Base-by-base conservation (phyloP, 805 yeast genomes). In the Metschnikowia arizonensis region DNA sequence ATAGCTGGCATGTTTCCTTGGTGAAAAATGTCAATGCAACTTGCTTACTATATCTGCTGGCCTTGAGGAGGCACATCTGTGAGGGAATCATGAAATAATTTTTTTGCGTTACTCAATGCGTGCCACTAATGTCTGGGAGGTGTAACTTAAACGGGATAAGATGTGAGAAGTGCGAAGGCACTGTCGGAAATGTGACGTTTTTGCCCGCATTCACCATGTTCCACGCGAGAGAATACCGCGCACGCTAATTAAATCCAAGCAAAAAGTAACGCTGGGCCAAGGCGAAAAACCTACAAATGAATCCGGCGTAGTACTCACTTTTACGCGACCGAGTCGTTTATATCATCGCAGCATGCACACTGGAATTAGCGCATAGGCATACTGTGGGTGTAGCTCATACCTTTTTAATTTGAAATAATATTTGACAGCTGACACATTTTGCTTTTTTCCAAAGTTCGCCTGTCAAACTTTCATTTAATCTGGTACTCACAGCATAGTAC, bases 1-100 rank as follows among this genome's bases (percentile, higher is more conserved):
- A 85, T 23, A 85, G 62, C 53, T 78, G 78, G 56, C 93, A 85
- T 28, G 82, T 79, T 4, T 78, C 77, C 57, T 85, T 85, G 4
- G 87, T 81, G 64, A 80, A 85, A 43, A 85, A 74, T 0, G 84
- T 81, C 26, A 83, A 60, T 6, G 50, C 43, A 4, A 47, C 44
- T 21, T 49, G 54, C 10, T 37, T 41, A 14, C 30, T 33, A 4
- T 39, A 11, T 12, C 21, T 25, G 33, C 37, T 37, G 26, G 36
- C 37, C 10, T 36, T 5, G 24, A 50, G n/a, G 11, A 32, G 33
- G 12, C 50, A 40, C 5, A 34, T 28, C 25, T 32, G 36, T 5
- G 50, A 17, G 4, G 48, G 36, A 19, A 31, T 18, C 52, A 49
- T 49, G 21, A 25, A 29, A 3, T 3, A n/a, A 4, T 2, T 19